Evolutionary conservation across 2,329 filamentous ascomycete species (phyloP).

Genomic region (Alternaria panax): DNA sequence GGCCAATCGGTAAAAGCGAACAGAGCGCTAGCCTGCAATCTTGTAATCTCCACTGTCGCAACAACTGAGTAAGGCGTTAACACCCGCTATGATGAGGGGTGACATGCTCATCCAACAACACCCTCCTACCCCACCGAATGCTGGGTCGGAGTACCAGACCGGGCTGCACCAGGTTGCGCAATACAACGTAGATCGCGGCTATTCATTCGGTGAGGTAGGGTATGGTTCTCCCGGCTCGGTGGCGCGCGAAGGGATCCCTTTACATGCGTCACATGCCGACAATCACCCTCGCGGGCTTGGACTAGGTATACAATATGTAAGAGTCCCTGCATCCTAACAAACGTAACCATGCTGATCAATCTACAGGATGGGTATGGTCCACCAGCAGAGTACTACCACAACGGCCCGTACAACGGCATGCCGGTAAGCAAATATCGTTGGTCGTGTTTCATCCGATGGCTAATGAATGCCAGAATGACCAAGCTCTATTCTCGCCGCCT

Average conservation of each 20-base stretch:
- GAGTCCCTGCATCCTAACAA: conserved; percentile 11
- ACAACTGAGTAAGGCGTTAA: conserved; percentile 15
- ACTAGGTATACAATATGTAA: conserved; percentile 46
- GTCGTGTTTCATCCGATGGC: conserved; percentile 1
- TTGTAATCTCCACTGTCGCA: conserved; percentile 16
- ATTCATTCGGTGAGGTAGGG: conserved; percentile 45
- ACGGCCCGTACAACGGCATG: conserved; percentile 34
- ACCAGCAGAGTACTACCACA: conserved; percentile 36
- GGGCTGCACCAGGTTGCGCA: conserved; percentile 53
- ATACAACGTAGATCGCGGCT: conserved; percentile 51
- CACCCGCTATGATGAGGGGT: conserved; percentile 39
- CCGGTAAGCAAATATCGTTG: conserved; percentile 28
- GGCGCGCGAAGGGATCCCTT: conserved; percentile 38
- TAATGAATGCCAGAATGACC: conserved; percentile 37
- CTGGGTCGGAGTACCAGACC: conserved; percentile 42
- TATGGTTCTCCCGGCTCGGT: conserved; percentile 42
- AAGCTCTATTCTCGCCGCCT: conserved; percentile 48
- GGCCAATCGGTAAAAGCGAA: conserved; percentile 11
- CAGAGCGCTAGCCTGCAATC: conserved; percentile 6
- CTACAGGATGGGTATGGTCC: conserved; percentile 44
- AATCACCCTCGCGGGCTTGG: conserved; percentile 32
- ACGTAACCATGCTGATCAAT: conserved; percentile 28
- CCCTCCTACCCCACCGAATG: conserved; percentile 48
- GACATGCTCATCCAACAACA: conserved; percentile 47
- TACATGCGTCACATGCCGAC: conserved; percentile 37